Evolutionary conservation across 2,329 filamentous ascomycete species (phyloP), one percentile per base, ranked within the genome.

Genomic region (Arthrobotrys pseudoclavata): DNA sequence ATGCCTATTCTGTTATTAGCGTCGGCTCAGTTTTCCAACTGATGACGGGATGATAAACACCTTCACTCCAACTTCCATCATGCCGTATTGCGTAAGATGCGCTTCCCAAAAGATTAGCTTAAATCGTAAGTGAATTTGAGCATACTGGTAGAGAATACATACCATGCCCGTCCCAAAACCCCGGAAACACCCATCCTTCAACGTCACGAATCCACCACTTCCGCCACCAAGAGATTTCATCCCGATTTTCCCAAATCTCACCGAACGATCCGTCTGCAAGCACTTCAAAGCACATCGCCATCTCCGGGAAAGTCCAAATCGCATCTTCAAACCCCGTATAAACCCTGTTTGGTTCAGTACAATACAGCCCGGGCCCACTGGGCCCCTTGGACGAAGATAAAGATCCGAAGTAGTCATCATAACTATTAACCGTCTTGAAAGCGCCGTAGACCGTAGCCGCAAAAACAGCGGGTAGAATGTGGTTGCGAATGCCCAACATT

Each of bases 161-260:
- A 76, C 72, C 91, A 82, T 92, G 91, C 0, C 89, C 90, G 79
- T 92, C 91, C 88, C 90, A 92, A 1, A 92, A 84, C 0, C 90
- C 90, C 0, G 91, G 91, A 26, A 91, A 87, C 1, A 87, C 89
- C 71, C 62, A 76, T 10, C 76, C 70, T 0, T 76, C 55, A 18
- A 79, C 13, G 1, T 64, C 31, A 7, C 18, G 10, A 24, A 42
- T 26, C 26, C 26, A 62, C 37, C 0, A 67, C 13, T 15, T 52
- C 34, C 12, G 12, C 37, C 22, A 5, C 29, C 52, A 47, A 5
- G 61, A 37, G 1, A 77, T 34, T 4, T 68, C 52, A 18, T 63
- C 45, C 7, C 61, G 55, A 1, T 13, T 20, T 13, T 18, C 2
- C 74, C 74, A 77, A 15, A 60, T 9, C 20, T 63, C 18, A 1